Evolutionary conservation across 495 filamentous ascomycete species (phyloP).

Genomic region (Xylaria grammica): DNA sequence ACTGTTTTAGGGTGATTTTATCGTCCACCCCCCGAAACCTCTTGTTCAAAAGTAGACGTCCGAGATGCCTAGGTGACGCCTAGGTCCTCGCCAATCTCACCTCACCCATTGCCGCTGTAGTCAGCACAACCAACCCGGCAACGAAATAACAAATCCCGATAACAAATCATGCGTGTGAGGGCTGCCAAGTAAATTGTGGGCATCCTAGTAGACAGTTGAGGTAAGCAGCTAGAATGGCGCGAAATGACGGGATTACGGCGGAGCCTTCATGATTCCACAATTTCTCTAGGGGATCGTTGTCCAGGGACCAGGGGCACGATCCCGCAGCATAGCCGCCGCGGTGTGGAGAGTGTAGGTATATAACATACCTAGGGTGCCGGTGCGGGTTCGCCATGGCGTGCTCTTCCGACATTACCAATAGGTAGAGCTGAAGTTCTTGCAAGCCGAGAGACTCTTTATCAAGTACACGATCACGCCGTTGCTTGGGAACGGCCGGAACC

Average conservation of each 20-base stretch:
- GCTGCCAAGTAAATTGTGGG: slow-evolving; percentile 7
- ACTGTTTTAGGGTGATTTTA: background rate
- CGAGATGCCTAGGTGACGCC: background rate
- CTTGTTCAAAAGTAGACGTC: background rate
- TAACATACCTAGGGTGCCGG: background rate
- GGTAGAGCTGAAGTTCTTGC: background rate
- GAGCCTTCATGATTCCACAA: slow-evolving; percentile 2
- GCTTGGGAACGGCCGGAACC: background rate
- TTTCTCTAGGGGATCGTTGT: background rate
- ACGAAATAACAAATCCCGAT: slow-evolving; percentile 16
- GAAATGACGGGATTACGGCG: slow-evolving; percentile 9
- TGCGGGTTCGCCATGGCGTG: slow-evolving; percentile 19
- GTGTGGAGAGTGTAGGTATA: slow-evolving; percentile 14
- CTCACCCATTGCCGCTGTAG: slow-evolving; percentile 18
- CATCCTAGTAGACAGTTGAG: background rate
- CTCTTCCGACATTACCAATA: slow-evolving; percentile 9
- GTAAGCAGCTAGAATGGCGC: slow-evolving; percentile 15
- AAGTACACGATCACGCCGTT: no score
- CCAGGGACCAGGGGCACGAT: slow-evolving; percentile 8
- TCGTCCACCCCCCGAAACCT: slow-evolving; percentile 9
- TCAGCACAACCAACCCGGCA: slow-evolving; percentile 14
- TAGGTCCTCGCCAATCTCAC: background rate
- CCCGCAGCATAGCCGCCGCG: background rate
- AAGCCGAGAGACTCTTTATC: background rate
- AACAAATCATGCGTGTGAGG: slow-evolving; percentile 7